phyloP scores from a whole-genome alignment of 768 basidiomycete species.

The Pleurotus tuber-regium region DNA sequence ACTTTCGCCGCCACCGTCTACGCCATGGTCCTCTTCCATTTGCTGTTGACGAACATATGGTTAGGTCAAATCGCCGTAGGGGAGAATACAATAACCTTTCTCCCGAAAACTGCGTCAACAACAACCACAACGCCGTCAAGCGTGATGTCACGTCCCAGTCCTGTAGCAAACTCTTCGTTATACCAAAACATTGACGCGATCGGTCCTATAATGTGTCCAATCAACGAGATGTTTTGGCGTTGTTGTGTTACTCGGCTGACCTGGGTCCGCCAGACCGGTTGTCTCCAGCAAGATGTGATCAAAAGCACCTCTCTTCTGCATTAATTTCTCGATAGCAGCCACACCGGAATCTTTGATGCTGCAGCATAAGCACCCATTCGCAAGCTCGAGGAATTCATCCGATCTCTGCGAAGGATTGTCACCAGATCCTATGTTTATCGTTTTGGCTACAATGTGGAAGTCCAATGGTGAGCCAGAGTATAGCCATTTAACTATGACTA shows the following conservation, averaged over 20 bases:
- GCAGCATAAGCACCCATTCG: conserved; percentile 98
- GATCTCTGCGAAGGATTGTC: conserved; percentile 63
- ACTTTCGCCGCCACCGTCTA: conserved; percentile 69
- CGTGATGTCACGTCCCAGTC: conserved; percentile 65
- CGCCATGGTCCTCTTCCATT: conserved; percentile 76
- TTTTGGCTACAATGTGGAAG: conserved; percentile 50
- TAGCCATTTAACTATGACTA: not conserved
- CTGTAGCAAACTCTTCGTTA: conserved; percentile 76
- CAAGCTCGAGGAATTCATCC: conserved; percentile 88
- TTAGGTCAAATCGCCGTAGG: not conserved
- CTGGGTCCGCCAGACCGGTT: conserved; percentile 94
- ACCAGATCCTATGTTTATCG: conserved; percentile 76
- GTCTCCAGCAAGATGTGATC: conserved; percentile 96
- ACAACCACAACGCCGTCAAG: conserved; percentile 92
- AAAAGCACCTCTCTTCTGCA: conserved; percentile 82
- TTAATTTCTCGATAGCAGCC: conserved; percentile 91
- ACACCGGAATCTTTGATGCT: conserved; percentile 93
- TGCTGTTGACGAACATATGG: conserved; percentile 46
- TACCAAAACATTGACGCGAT: conserved; percentile 88
- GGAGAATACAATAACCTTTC: conserved; percentile 28
- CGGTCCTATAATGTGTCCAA: conserved; percentile 47
- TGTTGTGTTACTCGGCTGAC: conserved; percentile 32
- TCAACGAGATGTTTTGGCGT: not conserved
- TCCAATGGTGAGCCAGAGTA: not conserved
- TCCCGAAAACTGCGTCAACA: conserved; percentile 84